Conservation (phyloP, 2,329 filamentous ascomycete genomes). For the Pseudogymnoascus sp. region DNA sequence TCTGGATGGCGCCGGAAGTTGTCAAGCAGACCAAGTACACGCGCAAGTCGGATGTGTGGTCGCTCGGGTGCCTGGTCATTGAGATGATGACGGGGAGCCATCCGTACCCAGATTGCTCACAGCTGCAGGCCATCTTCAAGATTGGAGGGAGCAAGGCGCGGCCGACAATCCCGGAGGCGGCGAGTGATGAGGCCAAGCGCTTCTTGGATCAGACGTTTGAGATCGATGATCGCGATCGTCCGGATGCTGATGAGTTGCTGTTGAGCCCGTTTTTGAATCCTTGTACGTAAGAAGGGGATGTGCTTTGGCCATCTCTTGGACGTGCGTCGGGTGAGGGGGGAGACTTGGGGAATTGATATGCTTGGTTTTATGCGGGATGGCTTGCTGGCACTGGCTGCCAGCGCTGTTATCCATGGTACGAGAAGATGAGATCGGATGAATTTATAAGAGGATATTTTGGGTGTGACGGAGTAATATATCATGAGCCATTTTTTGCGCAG, state of each 20-base stretch:
- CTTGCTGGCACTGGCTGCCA: constrained; percentile 7
- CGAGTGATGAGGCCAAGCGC: constrained; percentile 72
- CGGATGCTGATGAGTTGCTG: constrained; percentile 85
- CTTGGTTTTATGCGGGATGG: constrained; percentile 4
- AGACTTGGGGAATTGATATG: neutral
- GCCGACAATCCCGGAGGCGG: constrained; percentile 80
- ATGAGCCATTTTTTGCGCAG: constrained; percentile 1
- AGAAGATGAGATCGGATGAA: neutral
- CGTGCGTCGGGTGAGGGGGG: neutral
- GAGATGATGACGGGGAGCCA: constrained; percentile 99
- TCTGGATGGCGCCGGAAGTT: constrained; percentile 99
- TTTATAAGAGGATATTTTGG: constrained; percentile 3
- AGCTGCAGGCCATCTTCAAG: constrained; percentile 97
- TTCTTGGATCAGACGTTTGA: constrained; percentile 91
- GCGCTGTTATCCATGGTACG: neutral
- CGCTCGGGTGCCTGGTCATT: constrained; percentile 88
- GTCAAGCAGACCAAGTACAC: constrained; percentile 97
- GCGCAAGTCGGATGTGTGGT: constrained; percentile 98
- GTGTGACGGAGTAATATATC: constrained; percentile 9
- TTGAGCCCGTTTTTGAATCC: constrained; percentile 74
- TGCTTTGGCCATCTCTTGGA: neutral
- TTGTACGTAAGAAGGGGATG: neutral
- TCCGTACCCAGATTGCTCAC: constrained; percentile 93
- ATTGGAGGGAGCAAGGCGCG: constrained; percentile 84
- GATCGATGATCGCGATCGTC: constrained; percentile 86